Evolutionary conservation across 2,329 filamentous ascomycete genomes (phyloP), one percentile per base, ranked within the genome.

Genomic region (Neopestalotiopsis sp.): DNA sequence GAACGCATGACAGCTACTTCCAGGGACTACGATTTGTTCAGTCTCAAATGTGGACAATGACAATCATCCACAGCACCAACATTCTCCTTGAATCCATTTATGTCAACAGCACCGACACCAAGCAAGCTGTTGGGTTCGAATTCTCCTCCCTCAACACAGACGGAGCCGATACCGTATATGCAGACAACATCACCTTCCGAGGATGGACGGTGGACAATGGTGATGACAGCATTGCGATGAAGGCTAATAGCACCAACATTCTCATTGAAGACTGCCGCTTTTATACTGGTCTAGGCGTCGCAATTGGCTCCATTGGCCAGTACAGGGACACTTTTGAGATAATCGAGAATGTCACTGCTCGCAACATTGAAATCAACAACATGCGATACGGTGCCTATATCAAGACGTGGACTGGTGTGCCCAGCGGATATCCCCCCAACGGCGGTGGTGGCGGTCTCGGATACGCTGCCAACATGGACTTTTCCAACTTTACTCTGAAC

Each of bases 391-490:
- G 38, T 14, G 62, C 42, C 10, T 87, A 88, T 71, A 75, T 89
- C 69, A 90, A 90, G 79, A 89, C 87, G 0, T 90, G 88, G 88
- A 86, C 86, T 0, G 86, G 85, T 20, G 76, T 84, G 9, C 81
- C 81, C 42, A 80, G 80, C 32, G 84, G 86, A n/a, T 85, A 83
- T 65, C 85, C 86, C 1, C 87, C 87, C 1, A 90, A 90, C 71
- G 88, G 88, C 17, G 88, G 87, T 1, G 87, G 87, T 13, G 88
- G 85, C 17, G 88, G 88, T 3, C 73, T 84, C 0, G 88, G 87
- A 10, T 81, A 74, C 60, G 74, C 72, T 0, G 66, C 69, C 60
- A 75, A 75, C 67, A 71, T 75, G 56, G 71, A 69, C 14, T 69
- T 74, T 24, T 68, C 69, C 66, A 72, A 74, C 70, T 74, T 74